Conservation (phyloP, 2,329 filamentous ascomycete species). For the Bipolaris oryzae region DNA sequence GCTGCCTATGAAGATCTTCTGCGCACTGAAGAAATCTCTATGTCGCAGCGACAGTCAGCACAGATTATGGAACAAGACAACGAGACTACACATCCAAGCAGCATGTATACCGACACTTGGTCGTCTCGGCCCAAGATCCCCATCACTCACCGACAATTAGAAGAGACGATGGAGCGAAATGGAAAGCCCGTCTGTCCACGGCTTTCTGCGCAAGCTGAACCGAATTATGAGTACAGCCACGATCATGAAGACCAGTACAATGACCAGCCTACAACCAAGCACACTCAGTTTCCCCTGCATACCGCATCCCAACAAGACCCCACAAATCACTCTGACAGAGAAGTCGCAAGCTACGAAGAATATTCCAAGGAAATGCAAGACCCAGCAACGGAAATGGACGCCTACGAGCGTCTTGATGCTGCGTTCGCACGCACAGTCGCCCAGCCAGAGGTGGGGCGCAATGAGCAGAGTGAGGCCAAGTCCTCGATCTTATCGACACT, state of each 20-base stretch:
- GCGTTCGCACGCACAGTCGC: neutral
- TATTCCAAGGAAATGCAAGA: conserved; percentile 1
- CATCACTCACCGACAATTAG: conserved; percentile 10
- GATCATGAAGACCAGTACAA: conserved; percentile 44
- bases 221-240: conserved; percentile 42
- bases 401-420: conserved; percentile 56
- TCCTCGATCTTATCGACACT: conserved; percentile 59
- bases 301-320: conserved; percentile 3
- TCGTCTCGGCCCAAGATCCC: conserved; percentile 1
- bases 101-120: conserved; percentile 7
- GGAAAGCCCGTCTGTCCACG: neutral
- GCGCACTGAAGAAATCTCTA: conserved; percentile 40
- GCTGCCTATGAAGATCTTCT: conserved; percentile 66
- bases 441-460: conserved; percentile 17
- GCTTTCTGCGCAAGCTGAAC: conserved; percentile 32
- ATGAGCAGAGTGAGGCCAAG: conserved; percentile 23
- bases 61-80: neutral
- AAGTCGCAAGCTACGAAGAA: neutral
- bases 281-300: conserved; percentile 12
- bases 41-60: conserved; percentile 2
- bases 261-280: conserved; percentile 39
- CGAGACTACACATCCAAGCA: conserved; percentile 8
- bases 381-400: conserved; percentile 57
- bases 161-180: conserved; percentile 4
- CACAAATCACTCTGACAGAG: neutral